Base-by-base conservation (phyloP, 441 rosid genomes). In the Biscutella laevigata region DNA sequence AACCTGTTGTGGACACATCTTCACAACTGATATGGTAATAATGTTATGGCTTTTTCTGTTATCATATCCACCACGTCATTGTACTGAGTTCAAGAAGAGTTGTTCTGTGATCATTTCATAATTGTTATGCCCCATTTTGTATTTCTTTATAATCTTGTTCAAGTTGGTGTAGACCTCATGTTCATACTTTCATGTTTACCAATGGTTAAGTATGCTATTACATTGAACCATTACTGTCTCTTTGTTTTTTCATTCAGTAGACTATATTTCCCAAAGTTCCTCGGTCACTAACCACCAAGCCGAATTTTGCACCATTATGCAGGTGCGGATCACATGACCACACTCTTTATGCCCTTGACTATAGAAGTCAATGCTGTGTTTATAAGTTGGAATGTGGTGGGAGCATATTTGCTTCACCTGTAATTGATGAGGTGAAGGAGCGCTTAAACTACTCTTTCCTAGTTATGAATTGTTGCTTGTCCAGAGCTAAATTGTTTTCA, bases 271-370 rank as follows among this genome's bases (percentile, higher is more conserved):
- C 14, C 38, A 25, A 39, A 42, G 19, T 16, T 46, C 27, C 37
- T 38, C 6, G 33, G 17, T 51, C 30, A 24, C 40, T 38, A 28
- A 43, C 53, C 28, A 43, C 46, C 13, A 37, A 53, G 19, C 34
- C 37, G 8, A 44, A 6, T 17, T 25, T 21, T 43, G 8, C 16
- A 46, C 30, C 59, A 48, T 46, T 45, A 16, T 78, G 67, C 79
- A 88, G 98, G 98, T 92, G 96, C 57, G 96, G 98, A 34, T 88
- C 95, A 24, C 94, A 92, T 68, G 96, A 88, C 53, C 89, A 74
- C 56, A 77, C 70, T 71, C 64, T 92, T 44, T 92, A 92, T 67
- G 97, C 91, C 64, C 94, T 88, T 70, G 88, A 88, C 66, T 88
- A 83, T 66, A 77, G 44, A 69, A 82, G 66, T 37, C 77, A 62